Evolutionary conservation across 2,329 filamentous ascomycete species (phyloP), one percentile per base, ranked within the genome.

Genomic region (Exophiala aquamarina): DNA sequence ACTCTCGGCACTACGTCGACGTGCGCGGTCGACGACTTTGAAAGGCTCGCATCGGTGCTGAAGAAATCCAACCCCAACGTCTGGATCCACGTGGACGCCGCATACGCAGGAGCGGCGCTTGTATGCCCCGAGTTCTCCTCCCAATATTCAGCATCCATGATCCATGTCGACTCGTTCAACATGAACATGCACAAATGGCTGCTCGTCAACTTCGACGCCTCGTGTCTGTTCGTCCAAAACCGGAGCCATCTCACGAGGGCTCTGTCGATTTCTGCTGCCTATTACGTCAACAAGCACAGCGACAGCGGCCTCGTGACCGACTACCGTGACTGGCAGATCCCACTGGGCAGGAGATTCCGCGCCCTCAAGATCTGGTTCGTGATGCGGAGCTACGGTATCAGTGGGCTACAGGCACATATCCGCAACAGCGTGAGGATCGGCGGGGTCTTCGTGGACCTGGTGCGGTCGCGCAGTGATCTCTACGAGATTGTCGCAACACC

Each of bases 161-260:
- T 83, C 1, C 63, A 72, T 17, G 75, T 17, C 64, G 87, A 95
- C 72, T 90, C 85, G 55, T 95, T 95, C 77, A 85, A 95, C 69
- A 82, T 92, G 73, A 97, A 96, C 74, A 87, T 95, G 80, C 91
- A 96, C 77, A 97, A 97, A 73, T 96, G 92, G 92, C 77, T 96
- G 38, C 82, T 96, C 14, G 90, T 89, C 47, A 95, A 95, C 69
- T 96, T 96, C 61, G 92, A 97, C 62, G 80, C 80, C 3, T 89
- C 86, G 44, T 86, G 86, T 56, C 77, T 95, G 36, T 97, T 82
- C 70, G 83, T 96, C 39, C 83, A 84, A 54, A 78, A 84, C 60
- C 81, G 91, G 13, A 72, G 75, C 44, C 83, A 90, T 69, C 79
- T 97, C n/a, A 89, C 86, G 34, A 78, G 84, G 52, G 87, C 90